phyloP scores from a whole-genome alignment of 371 early-diverging fungal species.

The Mortierella sp. region DNA sequence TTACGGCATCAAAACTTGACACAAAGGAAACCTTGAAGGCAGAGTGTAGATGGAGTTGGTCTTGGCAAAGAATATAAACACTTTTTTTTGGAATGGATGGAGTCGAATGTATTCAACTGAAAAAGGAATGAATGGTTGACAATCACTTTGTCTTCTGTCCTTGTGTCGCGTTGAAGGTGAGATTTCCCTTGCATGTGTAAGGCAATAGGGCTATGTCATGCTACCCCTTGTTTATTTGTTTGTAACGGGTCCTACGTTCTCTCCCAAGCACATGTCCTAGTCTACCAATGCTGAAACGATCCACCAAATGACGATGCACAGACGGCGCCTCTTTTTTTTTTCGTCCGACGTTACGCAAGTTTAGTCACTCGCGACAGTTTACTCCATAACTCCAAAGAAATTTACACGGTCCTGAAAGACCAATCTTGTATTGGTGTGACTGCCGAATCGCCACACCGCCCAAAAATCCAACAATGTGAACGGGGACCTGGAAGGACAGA shows the following conservation, averaged over 20 bases:
- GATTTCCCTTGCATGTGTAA: no score
- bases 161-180: no score
- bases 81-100: background rate
- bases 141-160: no score
- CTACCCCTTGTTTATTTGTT: background rate
- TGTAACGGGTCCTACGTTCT: no score
- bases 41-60: background rate
- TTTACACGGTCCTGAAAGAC: background rate
- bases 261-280: background rate
- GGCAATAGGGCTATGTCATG: no score
- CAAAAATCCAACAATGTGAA: no score
- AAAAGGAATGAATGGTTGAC: no score
- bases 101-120: no score
- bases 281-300: background rate
- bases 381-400: conserved; percentile 5
- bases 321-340: background rate
- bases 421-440: background rate
- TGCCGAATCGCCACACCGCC: background rate
- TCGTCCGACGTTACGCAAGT: background rate
- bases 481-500: no score
- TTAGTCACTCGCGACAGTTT: no score
- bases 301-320: background rate
- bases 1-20: conserved; percentile 7
- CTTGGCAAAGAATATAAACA: background rate
- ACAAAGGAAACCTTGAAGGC: background rate